Base-by-base conservation (phyloP, 2,329 filamentous ascomycete genomes). In the Cladosporium sp. region DNA sequence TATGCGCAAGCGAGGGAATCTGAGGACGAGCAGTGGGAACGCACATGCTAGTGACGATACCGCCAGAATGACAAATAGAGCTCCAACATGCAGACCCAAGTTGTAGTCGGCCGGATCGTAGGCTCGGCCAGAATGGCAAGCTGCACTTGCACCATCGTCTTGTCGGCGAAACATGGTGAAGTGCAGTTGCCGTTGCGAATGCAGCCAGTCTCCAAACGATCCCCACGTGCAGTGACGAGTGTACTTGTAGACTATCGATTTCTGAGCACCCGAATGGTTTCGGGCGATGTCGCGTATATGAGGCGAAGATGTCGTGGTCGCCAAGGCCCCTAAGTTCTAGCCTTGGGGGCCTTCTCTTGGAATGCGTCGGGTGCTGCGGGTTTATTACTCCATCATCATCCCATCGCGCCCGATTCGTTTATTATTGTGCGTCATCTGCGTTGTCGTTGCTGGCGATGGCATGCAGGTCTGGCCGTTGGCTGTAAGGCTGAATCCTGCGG, bases 21-120 rank as follows among this genome's bases (percentile, higher is more conserved):
- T 77, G 57, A 80, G 76, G n/a, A 80, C 81, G n/a, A 85, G 73
- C 48, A 85, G 76, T 1, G 83, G 82, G 60, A 85, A 83, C 25
- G 82, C 80, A 65, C 82, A 84, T 64, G 81, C 82, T 56, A 76
- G 68, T 32, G 78, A 80, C 60, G 81, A 83, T 62, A 83, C 68
- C 9, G 71, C 69, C 32, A 84, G 72, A 47, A 84, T 82, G 56
- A 83, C 71, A 39, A 82, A 68, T 55, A 84, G 69, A 15, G 81
- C 80, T 58, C 78, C 75, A 36, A 84, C 78, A 67, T 83, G 81
- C 37, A 80, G 69, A 3, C 76, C 72, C 19, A 79, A 78, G 65
- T 83, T 81, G 66, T 84, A 84, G 54, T 71, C 68, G 34, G 32
- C 40, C n/a, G 39, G 28, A 34, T 47, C 22, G 32, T 55, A 47